Base-by-base conservation (phyloP, 352 stramenopile genomes). In the Chrysophaeum taylorii region DNA sequence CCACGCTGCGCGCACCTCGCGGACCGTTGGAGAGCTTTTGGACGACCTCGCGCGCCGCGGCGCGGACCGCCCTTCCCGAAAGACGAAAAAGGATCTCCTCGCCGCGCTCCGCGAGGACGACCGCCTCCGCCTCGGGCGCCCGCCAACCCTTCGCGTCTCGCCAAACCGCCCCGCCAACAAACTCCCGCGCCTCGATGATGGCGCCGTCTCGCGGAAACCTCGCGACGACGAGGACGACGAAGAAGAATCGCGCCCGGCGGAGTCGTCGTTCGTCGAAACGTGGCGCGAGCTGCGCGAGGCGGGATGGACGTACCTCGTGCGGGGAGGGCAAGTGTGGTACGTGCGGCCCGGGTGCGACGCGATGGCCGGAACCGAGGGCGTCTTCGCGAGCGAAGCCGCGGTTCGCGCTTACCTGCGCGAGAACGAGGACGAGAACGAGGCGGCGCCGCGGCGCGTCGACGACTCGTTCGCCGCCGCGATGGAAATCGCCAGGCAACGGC, bases 1-100 rank as follows among this genome's bases (percentile, higher is more conserved):
- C 82, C 88, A 37, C 78, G 71, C 62, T 87, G 86, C 53, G 82
- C 88, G 41, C 84, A 33, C 27, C 4, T 4, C 5, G 53, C 33
- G 16, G 12, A 27, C 53, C 15, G 27, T 38, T 7, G 15, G 27
- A 4, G 53, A 64, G 53, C 27, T 64, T 7, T 42, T 42, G 53
- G 29, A 7, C 15, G 53, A 64, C 27, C 12, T 21, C 39, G 21
- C 12, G 39, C 12, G 39, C 39, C 12, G 39, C 39, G 39, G 12
- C 39, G 39, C 12, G 12, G 39, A 21, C 39, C 39, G 12, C 12
- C 39, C 39, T 21, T 45, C 39, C 21, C 12, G 5, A 5, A 27
- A 18, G 45, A 5, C 23, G 9, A 57, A 57, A 25, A 27, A 25
- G 9, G 9, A 27, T 27, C 45, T 57, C 45, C 45, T 57, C 23